Evolutionary conservation across 768 basidiomycete species (phyloP), one percentile per base, ranked within the genome.

Genomic region (Leccinum boreale): DNA sequence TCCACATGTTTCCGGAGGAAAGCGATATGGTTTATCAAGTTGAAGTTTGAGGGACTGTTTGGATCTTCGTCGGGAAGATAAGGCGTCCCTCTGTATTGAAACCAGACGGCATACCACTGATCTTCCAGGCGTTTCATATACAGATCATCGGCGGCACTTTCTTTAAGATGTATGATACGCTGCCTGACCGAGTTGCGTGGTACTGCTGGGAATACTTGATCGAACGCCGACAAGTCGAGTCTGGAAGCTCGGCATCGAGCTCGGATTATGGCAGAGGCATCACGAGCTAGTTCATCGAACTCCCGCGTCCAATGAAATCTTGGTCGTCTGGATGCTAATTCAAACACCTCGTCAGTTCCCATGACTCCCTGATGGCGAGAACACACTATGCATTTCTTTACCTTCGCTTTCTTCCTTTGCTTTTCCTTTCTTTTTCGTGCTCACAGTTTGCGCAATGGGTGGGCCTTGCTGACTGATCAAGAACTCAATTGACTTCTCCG

Each of bases 241-340:
- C 84, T 81, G 33, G 81, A 74, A 57, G 75, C 68, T 39, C 89
- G 81, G 66, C 88, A 89, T 15, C 95, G 87, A 35, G 87, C 88
- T 63, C 83, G 83, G 57, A 98, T 83, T 61, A 98, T 86, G 11
- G 84, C 88, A 48, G 85, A 86, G 0, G 88, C 87, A 67, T 98
- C 96, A 54, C 89, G 83, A 24, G 89, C 87, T 39, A 94, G 81
- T 59, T 98, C 96, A 56, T 98, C 94, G 56, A 87, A 92, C 51
- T 95, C 91, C 42, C 81, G 73, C 55, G 83, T 91, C 94, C 93
- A 98, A 50, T 84, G 83, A 68, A 93, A 92, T 55, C 87, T 79
- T 50, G 85, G 81, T 17, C 90, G 80, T 53, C 87, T 63, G n/a
- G 51, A 65, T 23, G 50, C 65, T 64, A 33, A 55, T 60, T 58